These are phyloP conservation scores for Globisporangium polare DNA, from an alignment of 352 stramenopile genomes.

Conservation along the genomic window DNA sequence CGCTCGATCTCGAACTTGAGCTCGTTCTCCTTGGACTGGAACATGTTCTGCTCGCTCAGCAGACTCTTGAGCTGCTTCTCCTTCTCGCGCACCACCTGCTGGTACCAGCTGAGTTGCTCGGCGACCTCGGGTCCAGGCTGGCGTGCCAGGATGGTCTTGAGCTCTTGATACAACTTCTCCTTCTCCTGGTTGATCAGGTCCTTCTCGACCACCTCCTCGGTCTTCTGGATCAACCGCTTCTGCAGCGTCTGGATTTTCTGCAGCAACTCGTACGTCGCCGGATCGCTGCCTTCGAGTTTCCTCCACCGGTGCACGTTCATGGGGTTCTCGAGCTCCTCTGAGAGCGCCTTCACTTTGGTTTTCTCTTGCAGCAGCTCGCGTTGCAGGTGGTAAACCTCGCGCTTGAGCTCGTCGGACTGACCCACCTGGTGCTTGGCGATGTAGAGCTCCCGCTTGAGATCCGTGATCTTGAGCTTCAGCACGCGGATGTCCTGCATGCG, in stretches of 20 bases:
- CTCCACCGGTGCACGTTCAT: constrained; percentile 98
- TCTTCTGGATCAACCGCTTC: constrained; percentile 94
- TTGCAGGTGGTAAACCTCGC: constrained; percentile 88
- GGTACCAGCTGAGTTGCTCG: constrained; percentile 94
- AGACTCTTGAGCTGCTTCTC: constrained; percentile 96
- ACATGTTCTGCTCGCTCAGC: constrained; percentile 97
- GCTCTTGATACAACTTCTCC: constrained; percentile 93
- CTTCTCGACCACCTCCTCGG: constrained; percentile 94
- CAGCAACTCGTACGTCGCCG: constrained; percentile 93
- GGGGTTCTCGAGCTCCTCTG: constrained; percentile 95
- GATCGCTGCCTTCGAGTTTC: constrained; percentile 96
- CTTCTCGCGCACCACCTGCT: constrained; percentile 95
- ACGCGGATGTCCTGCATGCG: constrained; percentile 93
- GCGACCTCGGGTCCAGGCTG: constrained; percentile 94
- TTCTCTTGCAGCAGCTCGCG: constrained; percentile 93
- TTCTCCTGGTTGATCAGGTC: constrained; percentile 95
- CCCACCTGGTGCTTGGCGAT: constrained; percentile 89
- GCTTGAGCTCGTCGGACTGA: constrained; percentile 85
- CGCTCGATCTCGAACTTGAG: constrained; percentile 95
- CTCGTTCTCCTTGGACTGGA: constrained; percentile 91
- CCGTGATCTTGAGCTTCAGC: constrained; percentile 94
- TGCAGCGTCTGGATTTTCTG: constrained; percentile 97
- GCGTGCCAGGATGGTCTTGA: constrained; percentile 91
- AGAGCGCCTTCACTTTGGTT: constrained; percentile 95
- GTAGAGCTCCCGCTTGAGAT: constrained; percentile 90